Evolutionary conservation across 2,329 filamentous ascomycete species (phyloP), one percentile per base, ranked within the genome.

Genomic region (Corniculantispora saksenae): DNA sequence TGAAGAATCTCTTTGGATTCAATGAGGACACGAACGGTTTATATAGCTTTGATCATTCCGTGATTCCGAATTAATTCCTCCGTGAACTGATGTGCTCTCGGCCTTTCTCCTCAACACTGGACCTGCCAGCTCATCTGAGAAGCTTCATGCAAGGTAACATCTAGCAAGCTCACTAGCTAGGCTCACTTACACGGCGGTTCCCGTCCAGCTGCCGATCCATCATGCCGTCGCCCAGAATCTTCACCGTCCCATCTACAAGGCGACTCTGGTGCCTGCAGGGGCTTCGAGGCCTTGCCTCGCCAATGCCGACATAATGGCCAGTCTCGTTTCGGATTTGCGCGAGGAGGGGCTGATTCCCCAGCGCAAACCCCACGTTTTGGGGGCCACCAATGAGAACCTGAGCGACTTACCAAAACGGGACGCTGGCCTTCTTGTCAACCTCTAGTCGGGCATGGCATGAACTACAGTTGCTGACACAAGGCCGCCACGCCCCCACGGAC

Each of bases 331-430:
- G 48, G 21, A 29, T 27, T 51, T 51, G 23, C 48, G 25, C 21
- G 48, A 29, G 48, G 8, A 29, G 48, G 48, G 48, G 9, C 13
- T 51, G 48, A 27, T 51, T 25, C 13, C 25, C 4, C 48, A 19
- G 54, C 35, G 56, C 40, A 23, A 59, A 32, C 56, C 56, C 56
- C 43, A 59, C 56, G 56, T 48, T 48, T 47, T 25, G 13, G 40
- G 25, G 17, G 40, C 27, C 40, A 48, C 56, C 56, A 47, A 48
- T 59, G 17, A 12, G 9, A 21, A 40, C 23, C 17, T 32, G 40
- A 8, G 40, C 9, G 40, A 59, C 56, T 32, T 48, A 48, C 56
- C 40, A 59, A 59, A 59, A 59, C 25, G 56, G 56, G 25, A 48
- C 23, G 23, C 6, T 23, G 17, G 53, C 12, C 29, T 54, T 23